phyloP scores from a whole-genome alignment of 352 stramenopile species.

The Phytophthora citrophthora region DNA sequence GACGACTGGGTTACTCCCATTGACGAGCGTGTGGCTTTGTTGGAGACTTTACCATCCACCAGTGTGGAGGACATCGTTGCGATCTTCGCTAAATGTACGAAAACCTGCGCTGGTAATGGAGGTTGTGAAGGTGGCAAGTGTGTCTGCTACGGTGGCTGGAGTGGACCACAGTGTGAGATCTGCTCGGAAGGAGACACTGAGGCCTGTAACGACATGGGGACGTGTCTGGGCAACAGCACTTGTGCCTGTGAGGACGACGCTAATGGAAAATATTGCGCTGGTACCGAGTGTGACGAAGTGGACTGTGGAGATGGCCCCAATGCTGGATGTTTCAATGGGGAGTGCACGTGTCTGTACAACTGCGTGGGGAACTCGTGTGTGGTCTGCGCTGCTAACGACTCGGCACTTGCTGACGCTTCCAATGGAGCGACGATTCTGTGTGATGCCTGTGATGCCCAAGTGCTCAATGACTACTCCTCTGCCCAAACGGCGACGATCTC shows the following conservation, averaged over 20 bases:
- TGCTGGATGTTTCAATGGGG: constrained; percentile 58
- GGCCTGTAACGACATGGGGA: constrained; percentile 60
- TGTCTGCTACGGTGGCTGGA: constrained; percentile 69
- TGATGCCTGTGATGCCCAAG: constrained; percentile 35
- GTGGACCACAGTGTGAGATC: constrained; percentile 68
- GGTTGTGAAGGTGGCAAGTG: constrained; percentile 55
- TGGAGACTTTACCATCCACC: constrained; percentile 47
- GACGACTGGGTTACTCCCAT: constrained; percentile 78
- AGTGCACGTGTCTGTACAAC: constrained; percentile 64
- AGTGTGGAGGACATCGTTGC: constrained; percentile 48
- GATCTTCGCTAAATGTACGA: constrained; percentile 45
- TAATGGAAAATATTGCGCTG: constrained; percentile 60
- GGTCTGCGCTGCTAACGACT: constrained; percentile 49
- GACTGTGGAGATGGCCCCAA: constrained; percentile 54
- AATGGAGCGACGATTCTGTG: constrained; percentile 51
- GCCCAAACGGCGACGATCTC: not conserved
- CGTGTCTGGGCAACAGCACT: constrained; percentile 65
- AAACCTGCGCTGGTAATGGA: constrained; percentile 53
- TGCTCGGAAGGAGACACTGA: constrained; percentile 54
- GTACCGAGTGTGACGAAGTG: constrained; percentile 55
- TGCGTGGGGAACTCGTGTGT: constrained; percentile 54
- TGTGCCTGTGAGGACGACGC: constrained; percentile 57
- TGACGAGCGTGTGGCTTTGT: constrained; percentile 58
- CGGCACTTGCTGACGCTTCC: constrained; percentile 31
- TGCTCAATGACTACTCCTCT: constrained; percentile 20